Evolutionary conservation across 129 eudicot species (phyloP).

Genomic region (Escallonia rubra): DNA sequence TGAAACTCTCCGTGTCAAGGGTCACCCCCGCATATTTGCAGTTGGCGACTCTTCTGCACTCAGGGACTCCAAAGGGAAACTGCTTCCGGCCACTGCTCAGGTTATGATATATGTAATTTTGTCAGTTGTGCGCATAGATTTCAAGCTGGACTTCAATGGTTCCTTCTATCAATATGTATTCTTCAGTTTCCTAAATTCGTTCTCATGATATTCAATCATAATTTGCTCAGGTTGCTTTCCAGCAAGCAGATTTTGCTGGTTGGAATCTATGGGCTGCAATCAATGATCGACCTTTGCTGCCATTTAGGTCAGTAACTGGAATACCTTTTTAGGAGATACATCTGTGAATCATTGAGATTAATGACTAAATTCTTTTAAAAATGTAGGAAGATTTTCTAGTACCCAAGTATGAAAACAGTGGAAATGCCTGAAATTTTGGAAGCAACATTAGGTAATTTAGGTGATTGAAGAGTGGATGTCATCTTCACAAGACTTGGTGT

Average conservation of each 20-base stretch:
- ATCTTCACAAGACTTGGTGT: no score
- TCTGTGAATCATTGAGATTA: neutral
- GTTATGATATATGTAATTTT: constrained; percentile 11
- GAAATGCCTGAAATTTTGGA: no score
- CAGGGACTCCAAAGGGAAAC: constrained; percentile 69
- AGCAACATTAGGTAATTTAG: no score
- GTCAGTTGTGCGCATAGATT: no score
- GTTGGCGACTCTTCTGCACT: constrained; percentile 92
- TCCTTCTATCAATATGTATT: no score
- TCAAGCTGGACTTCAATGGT: no score
- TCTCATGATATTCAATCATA: no score
- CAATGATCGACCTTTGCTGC: constrained; percentile 78
- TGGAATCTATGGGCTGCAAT: constrained; percentile 99
- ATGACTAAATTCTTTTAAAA: no score
- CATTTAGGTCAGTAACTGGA: constrained; percentile 65
- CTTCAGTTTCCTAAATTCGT: no score
- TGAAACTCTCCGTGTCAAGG: constrained; percentile 95
- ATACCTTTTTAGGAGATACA: neutral
- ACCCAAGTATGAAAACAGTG: no score
- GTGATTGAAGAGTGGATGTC: no score
- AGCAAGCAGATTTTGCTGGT: constrained; percentile 96
- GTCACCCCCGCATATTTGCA: constrained; percentile 96
- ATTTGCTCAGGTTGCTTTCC: constrained; percentile 81
- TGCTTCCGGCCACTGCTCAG: constrained; percentile 98
- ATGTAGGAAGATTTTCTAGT: no score